Evolutionary conservation across 225 moss, liverwort and hornwort genomes (phyloP).

Genomic region (Physcomitrium patens): DNA sequence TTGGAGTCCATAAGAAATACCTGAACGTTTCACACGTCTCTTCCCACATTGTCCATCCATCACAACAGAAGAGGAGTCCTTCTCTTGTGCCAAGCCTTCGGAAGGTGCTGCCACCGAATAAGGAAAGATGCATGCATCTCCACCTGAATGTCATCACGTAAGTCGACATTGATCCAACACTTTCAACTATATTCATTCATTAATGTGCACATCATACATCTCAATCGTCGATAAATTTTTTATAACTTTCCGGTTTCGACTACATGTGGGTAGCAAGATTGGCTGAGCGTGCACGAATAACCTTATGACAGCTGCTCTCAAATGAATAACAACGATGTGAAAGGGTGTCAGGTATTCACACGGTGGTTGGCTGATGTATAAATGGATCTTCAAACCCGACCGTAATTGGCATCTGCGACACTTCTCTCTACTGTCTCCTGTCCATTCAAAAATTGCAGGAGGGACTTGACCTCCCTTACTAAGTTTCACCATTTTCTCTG

Average conservation of each 20-base stretch:
- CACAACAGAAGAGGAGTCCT: constrained; percentile 24
- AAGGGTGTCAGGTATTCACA: constrained; percentile 41
- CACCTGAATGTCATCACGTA: constrained; percentile 54
- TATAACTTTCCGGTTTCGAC: not conserved
- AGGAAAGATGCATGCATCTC: constrained; percentile 91
- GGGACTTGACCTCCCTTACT: constrained; percentile 23
- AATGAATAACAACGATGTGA: not conserved
- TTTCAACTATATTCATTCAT: not conserved
- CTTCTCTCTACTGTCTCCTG: constrained; percentile 22
- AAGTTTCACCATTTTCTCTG: constrained; percentile 20
- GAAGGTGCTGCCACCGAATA: constrained; percentile 27
- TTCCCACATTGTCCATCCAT: constrained; percentile 39
- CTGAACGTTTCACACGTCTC: constrained; percentile 47
- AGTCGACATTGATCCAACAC: constrained; percentile 1
- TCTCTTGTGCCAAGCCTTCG: constrained; percentile 22
- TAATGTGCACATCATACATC: not conserved
- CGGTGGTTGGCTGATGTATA: constrained; percentile 87
- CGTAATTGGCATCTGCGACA: constrained; percentile 59
- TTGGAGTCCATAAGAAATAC: constrained; percentile 18
- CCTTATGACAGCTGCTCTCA: not conserved
- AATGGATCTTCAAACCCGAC: constrained; percentile 68
- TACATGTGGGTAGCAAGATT: not conserved
- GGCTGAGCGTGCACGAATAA: not conserved
- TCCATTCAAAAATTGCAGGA: constrained; percentile 67
- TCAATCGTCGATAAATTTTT: not conserved